Base-by-base conservation (phyloP, 495 filamentous ascomycete genomes). In the Aspergillus asperescens region DNA sequence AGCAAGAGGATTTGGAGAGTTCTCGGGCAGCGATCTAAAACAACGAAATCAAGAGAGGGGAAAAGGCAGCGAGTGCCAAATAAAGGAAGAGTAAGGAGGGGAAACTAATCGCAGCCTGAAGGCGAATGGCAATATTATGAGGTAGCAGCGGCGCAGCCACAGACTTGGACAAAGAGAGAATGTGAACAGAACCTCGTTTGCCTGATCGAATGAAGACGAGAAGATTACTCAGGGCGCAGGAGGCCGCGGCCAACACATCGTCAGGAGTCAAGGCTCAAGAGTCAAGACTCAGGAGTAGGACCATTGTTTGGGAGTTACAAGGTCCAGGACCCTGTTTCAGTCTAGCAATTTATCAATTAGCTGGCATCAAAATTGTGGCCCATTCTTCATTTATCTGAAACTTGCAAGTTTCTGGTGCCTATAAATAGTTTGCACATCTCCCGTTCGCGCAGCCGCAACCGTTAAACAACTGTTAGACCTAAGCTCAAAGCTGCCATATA, bases 281-380 rank as follows among this genome's bases (percentile, higher is more conserved):
- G n/a, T n/a, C n/a, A n/a, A n/a, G n/a, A n/a, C n/a, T n/a, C n/a
- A n/a, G n/a, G n/a, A n/a, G n/a, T n/a, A n/a, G n/a, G n/a, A n/a
- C n/a, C n/a, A n/a, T n/a, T n/a, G n/a, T n/a, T n/a, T n/a, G 34
- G n/a, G 10, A 34, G 31, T 34, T 13, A 16, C 7, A 24, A 22
- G 13, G 31, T 45, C 29, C 55, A 55, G 48, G 52, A 52, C 47
- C 52, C 43, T 48, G 56, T 59, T 59, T 59, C 57, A 52, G 43
- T 27, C 32, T 46, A 42, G 46, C 50, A 39, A 37, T 32, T 29
- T 41, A 20, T 9, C 41, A 31, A 16, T 43, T 52, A 45, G 50
- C 31, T 31, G 18, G 18, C 7, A 9, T 37, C 5, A 9, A 34
- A 20, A 35, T 52, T 43, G 25, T 44, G 16, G 24, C 9, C n/a